phyloP scores from a whole-genome alignment of 768 basidiomycete species.

The Lactarius deliciosus region DNA sequence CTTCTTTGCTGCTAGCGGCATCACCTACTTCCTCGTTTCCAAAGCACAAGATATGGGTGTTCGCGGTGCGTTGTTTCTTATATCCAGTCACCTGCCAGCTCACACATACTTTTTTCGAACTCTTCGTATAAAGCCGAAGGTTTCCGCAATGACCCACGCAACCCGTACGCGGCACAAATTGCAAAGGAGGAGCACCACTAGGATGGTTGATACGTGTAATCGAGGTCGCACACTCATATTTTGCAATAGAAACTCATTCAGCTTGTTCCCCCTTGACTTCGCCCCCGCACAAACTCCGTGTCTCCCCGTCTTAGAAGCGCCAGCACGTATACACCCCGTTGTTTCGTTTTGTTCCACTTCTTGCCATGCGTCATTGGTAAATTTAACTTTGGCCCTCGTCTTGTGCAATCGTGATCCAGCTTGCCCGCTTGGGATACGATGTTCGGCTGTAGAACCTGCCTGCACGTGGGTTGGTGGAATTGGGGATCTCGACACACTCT shows the following conservation, averaged over 20 bases:
- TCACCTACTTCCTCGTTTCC: slow-evolving; percentile 67
- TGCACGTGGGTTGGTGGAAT: background rate
- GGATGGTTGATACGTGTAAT: slow-evolving; percentile 13
- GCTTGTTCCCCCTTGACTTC: background rate
- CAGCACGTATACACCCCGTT: background rate
- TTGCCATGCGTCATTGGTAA: background rate
- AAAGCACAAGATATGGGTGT: slow-evolving; percentile 69
- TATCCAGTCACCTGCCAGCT: background rate
- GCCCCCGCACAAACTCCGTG: slow-evolving; percentile 2
- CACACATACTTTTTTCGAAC: background rate
- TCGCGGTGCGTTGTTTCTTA: slow-evolving; percentile 54
- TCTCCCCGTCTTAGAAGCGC: background rate
- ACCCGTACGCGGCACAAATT: slow-evolving; percentile 78
- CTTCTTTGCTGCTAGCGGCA: slow-evolving; percentile 63
- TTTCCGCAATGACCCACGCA: slow-evolving; percentile 74
- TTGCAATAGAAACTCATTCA: slow-evolving; percentile 19
- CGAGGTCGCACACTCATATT: background rate
- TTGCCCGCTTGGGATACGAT: background rate
- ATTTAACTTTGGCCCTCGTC: slow-evolving; percentile 2
- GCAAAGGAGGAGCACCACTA: slow-evolving; percentile 57
- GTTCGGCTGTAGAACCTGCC: background rate
- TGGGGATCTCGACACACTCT: slow-evolving; percentile 8
- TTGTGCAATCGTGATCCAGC: background rate
- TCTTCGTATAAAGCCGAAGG: slow-evolving; percentile 48
- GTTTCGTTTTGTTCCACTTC: background rate